phyloP scores from a whole-genome alignment of 805 yeast genomes.

The Blastobotrys chiropterorum region DNA sequence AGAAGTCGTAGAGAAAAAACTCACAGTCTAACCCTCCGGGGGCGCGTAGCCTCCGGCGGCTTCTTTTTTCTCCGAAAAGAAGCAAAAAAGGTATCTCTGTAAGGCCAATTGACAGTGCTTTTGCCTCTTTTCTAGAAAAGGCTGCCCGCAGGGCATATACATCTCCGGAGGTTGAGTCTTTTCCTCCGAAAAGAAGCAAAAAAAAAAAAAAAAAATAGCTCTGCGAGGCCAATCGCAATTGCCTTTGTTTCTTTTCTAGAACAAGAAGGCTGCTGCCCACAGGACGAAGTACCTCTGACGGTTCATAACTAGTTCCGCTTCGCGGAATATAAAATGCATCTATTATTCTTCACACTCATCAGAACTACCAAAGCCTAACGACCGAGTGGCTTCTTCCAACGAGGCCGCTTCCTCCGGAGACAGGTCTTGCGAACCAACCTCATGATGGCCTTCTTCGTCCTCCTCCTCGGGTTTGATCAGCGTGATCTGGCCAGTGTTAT shows the following conservation, averaged over 20 bases:
- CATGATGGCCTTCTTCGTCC: neutral
- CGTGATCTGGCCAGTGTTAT: conserved; percentile 72
- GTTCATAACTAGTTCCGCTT: too few relatives aligned
- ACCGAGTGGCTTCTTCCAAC: neutral
- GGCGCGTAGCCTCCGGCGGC: neutral
- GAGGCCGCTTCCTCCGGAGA: neutral
- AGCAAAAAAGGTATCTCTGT: neutral
- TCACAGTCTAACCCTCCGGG: too few relatives aligned
- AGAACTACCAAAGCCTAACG: neutral
- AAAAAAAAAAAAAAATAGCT: neutral
- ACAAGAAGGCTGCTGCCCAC: neutral
- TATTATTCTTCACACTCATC: neutral
- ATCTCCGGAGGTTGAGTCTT: too few relatives aligned
- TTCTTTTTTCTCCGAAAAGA: neutral
- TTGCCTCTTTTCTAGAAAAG: neutral
- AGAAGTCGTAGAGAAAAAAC: too few relatives aligned
- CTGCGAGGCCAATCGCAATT: neutral
- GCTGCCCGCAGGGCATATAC: neutral
- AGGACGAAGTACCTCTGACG: too few relatives aligned
- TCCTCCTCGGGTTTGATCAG: conserved; percentile 62
- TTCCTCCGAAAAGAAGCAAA: neutral
- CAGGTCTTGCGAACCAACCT: neutral
- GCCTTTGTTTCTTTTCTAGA: neutral
- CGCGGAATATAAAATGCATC: too few relatives aligned
- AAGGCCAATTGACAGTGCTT: neutral